Evolutionary conservation across 1,139 yeast genomes (phyloP).

Genomic region (Spathaspora sp.): DNA sequence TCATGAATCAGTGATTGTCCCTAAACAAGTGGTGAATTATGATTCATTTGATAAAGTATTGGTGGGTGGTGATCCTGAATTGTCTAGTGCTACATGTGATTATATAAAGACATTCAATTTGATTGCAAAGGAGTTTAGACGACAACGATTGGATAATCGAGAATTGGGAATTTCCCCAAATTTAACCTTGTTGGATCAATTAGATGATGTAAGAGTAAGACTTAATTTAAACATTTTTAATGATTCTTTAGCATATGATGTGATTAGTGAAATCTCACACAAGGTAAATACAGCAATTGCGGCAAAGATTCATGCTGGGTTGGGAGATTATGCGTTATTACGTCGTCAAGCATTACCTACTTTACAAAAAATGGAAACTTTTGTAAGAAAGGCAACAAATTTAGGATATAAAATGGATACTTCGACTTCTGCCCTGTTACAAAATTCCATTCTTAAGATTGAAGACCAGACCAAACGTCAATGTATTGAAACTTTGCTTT

Average conservation of each 20-base stretch:
- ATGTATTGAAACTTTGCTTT: slow-evolving; percentile 76
- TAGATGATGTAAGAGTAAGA: slow-evolving; percentile 82
- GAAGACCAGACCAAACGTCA: slow-evolving; percentile 64
- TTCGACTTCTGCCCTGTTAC: slow-evolving; percentile 69
- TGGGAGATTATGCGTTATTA: slow-evolving; percentile 80
- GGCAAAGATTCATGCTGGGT: slow-evolving; percentile 67
- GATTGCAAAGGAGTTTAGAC: slow-evolving; percentile 70
- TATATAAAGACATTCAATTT: slow-evolving; percentile 64
- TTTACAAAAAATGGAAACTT: slow-evolving; percentile 75
- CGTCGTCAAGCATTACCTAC: slow-evolving; percentile 90
- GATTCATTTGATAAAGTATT: slow-evolving; percentile 54
- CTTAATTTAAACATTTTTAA: slow-evolving; percentile 74
- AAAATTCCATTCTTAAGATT: slow-evolving; percentile 66
- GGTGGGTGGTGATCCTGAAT: slow-evolving; percentile 25
- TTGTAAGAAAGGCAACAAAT: slow-evolving; percentile 65
- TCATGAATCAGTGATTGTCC: slow-evolving; percentile 69
- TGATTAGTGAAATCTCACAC: slow-evolving; percentile 74
- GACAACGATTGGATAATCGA: slow-evolving; percentile 61
- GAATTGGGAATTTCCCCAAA: slow-evolving; percentile 52
- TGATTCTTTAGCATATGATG: slow-evolving; percentile 53
- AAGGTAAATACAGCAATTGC: slow-evolving; percentile 88
- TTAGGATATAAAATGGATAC: slow-evolving; percentile 75
- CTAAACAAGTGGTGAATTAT: slow-evolving; percentile 54
- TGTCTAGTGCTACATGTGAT: slow-evolving; percentile 63
- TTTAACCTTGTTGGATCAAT: slow-evolving; percentile 70